Evolutionary conservation across 805 yeast genomes (phyloP).

Genomic region (Hanseniaspora osmophila): DNA sequence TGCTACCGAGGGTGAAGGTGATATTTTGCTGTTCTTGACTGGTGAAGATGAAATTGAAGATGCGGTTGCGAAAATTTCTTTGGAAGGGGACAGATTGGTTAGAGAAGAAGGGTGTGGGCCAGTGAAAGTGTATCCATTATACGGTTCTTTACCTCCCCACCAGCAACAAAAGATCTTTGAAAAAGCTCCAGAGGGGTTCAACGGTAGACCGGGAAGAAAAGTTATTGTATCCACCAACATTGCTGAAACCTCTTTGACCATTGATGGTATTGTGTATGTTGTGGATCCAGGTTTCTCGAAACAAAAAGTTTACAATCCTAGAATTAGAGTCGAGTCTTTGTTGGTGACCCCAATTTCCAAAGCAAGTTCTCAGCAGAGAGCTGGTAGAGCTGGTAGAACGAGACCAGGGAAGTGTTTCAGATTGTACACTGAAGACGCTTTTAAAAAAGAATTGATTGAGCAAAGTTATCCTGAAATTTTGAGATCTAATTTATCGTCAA

Average conservation of each 20-base stretch:
- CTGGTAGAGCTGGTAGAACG: conserved; percentile 99
- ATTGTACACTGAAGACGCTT: conserved; percentile 91
- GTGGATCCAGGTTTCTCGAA: conserved; percentile 96
- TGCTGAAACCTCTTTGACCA: conserved; percentile 95
- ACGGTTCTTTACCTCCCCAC: conserved; percentile 92
- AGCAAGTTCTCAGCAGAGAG: conserved; percentile 96
- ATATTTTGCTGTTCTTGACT: conserved; percentile 70
- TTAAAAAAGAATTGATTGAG: conserved; percentile 81
- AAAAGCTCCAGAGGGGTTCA: conserved; percentile 63
- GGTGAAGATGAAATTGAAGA: conserved; percentile 98
- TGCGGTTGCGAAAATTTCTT: conserved; percentile 74
- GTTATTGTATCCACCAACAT: conserved; percentile 86
- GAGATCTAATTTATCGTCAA: conserved; percentile 78
- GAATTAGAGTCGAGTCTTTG: conserved; percentile 87
- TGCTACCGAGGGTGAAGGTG: conserved; percentile 92
- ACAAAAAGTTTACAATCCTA: conserved; percentile 91
- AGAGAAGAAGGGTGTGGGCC: conserved; percentile 90
- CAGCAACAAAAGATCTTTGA: conserved; percentile 91
- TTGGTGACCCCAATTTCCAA: conserved; percentile 92
- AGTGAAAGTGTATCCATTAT: conserved; percentile 75
- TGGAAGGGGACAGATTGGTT: conserved; percentile 79
- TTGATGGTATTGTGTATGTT: conserved; percentile 93
- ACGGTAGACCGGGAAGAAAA: conserved; percentile 90
- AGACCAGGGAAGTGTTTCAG: conserved; percentile 97
- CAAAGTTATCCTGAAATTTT: conserved; percentile 94